phyloP scores from a whole-genome alignment of 345 rosid species.

The Eucalyptus coolabah region DNA sequence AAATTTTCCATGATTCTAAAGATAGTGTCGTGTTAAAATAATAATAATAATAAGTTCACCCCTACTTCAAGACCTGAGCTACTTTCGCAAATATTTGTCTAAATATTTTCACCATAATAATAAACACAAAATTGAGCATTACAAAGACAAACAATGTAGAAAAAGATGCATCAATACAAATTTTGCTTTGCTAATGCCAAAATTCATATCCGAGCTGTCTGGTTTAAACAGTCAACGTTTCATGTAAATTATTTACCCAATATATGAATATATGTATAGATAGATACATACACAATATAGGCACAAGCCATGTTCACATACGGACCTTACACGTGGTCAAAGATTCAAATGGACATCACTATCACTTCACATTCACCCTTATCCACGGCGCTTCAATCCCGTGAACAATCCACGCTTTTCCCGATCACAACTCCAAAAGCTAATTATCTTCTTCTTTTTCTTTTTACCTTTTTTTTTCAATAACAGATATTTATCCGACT shows the following conservation, averaged over 20 bases:
- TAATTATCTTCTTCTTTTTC: background rate
- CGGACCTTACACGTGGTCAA: background rate
- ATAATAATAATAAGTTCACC: too few relatives aligned
- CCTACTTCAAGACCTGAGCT: background rate
- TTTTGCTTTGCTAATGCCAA: background rate
- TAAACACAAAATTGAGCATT: background rate
- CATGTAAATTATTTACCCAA: background rate
- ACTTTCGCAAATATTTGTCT: fast-evolving
- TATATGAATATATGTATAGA: background rate
- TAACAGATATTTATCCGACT: background rate
- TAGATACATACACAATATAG: background rate
- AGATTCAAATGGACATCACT: background rate
- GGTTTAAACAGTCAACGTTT: background rate
- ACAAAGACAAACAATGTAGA: background rate
- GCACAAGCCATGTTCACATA: background rate
- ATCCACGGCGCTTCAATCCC: background rate
- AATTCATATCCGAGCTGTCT: background rate
- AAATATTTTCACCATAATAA: background rate
- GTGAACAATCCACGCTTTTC: background rate
- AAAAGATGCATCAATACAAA: background rate
- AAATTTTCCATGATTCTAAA: background rate
- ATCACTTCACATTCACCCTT: background rate
- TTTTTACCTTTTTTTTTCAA: background rate
- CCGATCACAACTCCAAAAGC: background rate
- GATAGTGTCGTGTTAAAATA: too few relatives aligned